Conservation (phyloP, 2,329 filamentous ascomycete species). For the Penicillium sp. region DNA sequence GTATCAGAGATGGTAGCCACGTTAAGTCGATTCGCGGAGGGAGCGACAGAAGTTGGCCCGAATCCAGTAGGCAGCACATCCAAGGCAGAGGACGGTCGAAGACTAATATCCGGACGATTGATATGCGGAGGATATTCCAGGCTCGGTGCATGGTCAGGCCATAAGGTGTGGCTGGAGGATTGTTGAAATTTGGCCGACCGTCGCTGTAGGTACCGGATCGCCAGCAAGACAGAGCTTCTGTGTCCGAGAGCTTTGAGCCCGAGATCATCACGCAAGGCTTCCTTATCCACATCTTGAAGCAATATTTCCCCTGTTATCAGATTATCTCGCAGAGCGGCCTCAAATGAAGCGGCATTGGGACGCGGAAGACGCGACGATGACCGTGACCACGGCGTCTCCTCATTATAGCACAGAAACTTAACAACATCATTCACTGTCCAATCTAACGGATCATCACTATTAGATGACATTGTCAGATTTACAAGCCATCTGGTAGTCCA, state of each 20-base stretch:
- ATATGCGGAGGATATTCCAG: neutral
- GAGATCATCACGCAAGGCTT: constrained; percentile 59
- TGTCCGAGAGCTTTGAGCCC: constrained; percentile 63
- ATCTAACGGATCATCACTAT: constrained; percentile 67
- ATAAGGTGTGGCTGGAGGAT: neutral
- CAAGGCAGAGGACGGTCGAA: neutral
- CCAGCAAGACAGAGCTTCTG: constrained; percentile 61
- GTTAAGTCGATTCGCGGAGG: neutral
- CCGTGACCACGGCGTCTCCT: constrained; percentile 50
- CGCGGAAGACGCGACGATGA: constrained; percentile 42
- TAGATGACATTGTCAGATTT: constrained; percentile 28
- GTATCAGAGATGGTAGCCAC: neutral
- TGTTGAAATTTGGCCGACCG: constrained; percentile 57
- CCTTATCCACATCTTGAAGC: constrained; percentile 60
- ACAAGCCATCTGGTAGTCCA: neutral
- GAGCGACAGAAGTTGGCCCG: neutral
- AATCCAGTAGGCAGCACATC: neutral
- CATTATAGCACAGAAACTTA: constrained; percentile 64
- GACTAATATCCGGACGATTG: neutral
- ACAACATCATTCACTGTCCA: constrained; percentile 75
- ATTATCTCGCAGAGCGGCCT: constrained; percentile 62
- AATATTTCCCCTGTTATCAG: constrained; percentile 69
- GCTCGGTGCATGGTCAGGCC: constrained; percentile 9
- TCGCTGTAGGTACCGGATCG: constrained; percentile 61
- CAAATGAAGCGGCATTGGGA: constrained; percentile 60